Evolutionary conservation across 208 protist genomes (phyloP), one percentile per base, ranked within the genome.

Genomic region (Leishmania turanica): DNA sequence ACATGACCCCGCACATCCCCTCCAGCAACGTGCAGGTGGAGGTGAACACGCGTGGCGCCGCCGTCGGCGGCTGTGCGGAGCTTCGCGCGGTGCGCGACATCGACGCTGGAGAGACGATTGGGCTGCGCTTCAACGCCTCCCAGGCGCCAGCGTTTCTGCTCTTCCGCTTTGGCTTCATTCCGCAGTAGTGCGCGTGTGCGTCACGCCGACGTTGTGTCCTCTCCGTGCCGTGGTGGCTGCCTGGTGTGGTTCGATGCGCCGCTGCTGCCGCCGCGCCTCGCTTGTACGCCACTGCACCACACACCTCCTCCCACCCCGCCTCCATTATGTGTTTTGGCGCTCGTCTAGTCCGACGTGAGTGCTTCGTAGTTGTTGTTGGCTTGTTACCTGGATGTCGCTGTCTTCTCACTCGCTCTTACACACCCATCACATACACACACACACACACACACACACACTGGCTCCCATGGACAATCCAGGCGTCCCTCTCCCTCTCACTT

Each of bases 131-230:
- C 84, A 95, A 93, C 83, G 51, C 87, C 45, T 90, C 90, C 9
- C 93, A 95, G 27, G 73, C 87, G 5, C 87, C 86, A 0, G 88
- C 91, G 6, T 96, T 96, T 74, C 83, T 88, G 45, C 87, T 96
- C 27, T 96, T 93, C 78, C 91, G 93, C 51, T 96, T 96, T 80
- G 93, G 93, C 24, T 96, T 96, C 71, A 88, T 96, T 79, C 93
- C 93, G 8, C 81, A 89, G 80, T 93, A 84, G 74, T n/a, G 72
- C 40, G 51, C 31, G 19, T 42, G 72, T 45, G 4, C n/a, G 40
- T 42, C 19, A 34, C 74, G 21, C 47, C 40, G 64, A 13, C 73
- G 24, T 60, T 79, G 21, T 79, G 21, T 56, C 51, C 45, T 40
- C 40, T 8, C 34, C 27, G 5, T 75, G 5, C 71, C 11, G 27